Evolutionary conservation across 2,329 filamentous ascomycete species (phyloP), one percentile per base, ranked within the genome.

Genomic region (Exophiala sideris): DNA sequence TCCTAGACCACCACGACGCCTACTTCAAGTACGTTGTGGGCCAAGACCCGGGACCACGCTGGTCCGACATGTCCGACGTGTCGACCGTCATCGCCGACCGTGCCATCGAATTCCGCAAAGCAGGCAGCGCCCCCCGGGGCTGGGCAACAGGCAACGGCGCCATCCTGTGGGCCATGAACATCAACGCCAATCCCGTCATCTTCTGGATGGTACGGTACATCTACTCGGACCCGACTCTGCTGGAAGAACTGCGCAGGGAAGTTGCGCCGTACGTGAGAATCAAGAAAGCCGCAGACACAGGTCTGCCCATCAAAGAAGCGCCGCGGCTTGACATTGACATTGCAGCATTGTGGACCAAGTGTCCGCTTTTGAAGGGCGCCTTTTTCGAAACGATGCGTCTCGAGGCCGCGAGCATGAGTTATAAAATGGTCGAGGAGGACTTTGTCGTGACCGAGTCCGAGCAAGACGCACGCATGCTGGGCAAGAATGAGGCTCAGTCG

Each of bases 121-220:
- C 42, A 6, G 50, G 52, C 11, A 59, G 53, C 21, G 34, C 45
- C 11, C 39, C 35, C 4, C 67, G 68, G 10, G 62, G 67, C 4
- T 65, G 53, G 34, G 61, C 71, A 14, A 72, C 74, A 18, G 72
- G 66, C 40, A 76, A 81, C 51, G 62, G 78, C n/a, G 72, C 72
- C n/a, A 62, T 82, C 6, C 65, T 82, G 20, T 58, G 55, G 58
- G 78, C 78, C 8, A 69, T 79, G 63, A 77, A 80, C 59, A 76
- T 76, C 12, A 81, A 83, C 58, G 72, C 76, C 4, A 76, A 76
- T 47, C 71, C 73, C 3, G 65, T 82, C 50, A 70, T 76, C n/a
- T 80, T 78, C 62, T 81, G 78, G 77, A 72, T 75, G 56, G 57
- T 79, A 7, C 66, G 76, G 21, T 73, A 76, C 45, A 71, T 81